These are phyloP conservation scores for Peronospora belbahrii DNA, from an alignment of 352 stramenopile genomes.

Conservation along the genomic window DNA sequence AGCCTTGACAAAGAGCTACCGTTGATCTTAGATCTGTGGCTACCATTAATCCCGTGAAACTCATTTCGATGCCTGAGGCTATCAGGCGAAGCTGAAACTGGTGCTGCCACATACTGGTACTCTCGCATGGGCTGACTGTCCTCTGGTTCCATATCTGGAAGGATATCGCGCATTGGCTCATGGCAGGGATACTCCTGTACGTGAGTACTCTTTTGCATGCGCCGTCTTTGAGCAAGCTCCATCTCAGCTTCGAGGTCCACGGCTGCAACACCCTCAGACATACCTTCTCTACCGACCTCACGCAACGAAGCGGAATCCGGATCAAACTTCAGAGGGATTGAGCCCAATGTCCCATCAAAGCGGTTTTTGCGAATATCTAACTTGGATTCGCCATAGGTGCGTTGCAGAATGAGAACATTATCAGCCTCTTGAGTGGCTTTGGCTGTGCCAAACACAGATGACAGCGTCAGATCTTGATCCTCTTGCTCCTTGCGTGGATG, in stretches of 20 bases:
- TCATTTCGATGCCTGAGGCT: conserved; percentile 9
- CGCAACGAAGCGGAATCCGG: conserved; percentile 42
- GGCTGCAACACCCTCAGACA: conserved; percentile 62
- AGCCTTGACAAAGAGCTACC: conserved; percentile 21
- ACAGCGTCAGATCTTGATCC: conserved; percentile 87
- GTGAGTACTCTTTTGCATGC: conserved; percentile 29
- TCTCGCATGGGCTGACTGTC: conserved; percentile 3
- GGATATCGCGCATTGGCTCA: conserved; percentile 2
- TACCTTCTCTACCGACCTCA: conserved; percentile 57
- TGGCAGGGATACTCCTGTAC: conserved; percentile 4
- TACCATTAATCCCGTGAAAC: conserved; percentile 25
- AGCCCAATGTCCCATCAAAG: conserved; percentile 89
- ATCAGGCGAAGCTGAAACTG: conserved; percentile 8
- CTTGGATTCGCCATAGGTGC: conserved; percentile 81
- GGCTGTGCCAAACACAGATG: conserved; percentile 95
- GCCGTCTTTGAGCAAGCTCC: conserved; percentile 57
- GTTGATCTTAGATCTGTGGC: conserved; percentile 17
- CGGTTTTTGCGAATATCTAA: conserved; percentile 96
- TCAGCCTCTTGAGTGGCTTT: conserved; percentile 99
- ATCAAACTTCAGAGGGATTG: conserved; percentile 84
- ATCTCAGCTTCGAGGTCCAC: conserved; percentile 76
- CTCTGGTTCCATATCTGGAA: conserved; percentile 4
- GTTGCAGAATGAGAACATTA: conserved; percentile 98
- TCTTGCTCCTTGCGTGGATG: conserved; percentile 98
- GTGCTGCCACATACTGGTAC: conserved; percentile 23